Base-by-base conservation (phyloP, 768 basidiomycete genomes). In the Boletus tomentosulus region DNA sequence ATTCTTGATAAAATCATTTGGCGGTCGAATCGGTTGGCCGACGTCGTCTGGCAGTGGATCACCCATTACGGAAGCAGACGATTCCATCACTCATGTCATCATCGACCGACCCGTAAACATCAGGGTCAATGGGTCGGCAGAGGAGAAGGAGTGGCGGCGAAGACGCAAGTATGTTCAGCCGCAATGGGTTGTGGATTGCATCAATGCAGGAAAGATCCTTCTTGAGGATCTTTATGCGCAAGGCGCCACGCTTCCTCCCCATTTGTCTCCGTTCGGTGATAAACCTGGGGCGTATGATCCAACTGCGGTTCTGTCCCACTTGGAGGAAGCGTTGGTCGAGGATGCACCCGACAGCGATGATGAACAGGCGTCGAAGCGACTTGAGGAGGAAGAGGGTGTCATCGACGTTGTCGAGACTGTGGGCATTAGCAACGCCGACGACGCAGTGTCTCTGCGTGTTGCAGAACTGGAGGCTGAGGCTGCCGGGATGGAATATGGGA, bases 101-200 rank as follows among this genome's bases (percentile, higher is more conserved):
- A 87, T 97, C 62, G 97, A 99, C 68, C 81, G 97, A 42, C 96
- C 97, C 2, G 57, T 82, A 33, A 71, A 78, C 11, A 74, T 74
- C 57, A 74, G 70, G 57, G 48, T 64, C 25, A 70, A 77, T 50
- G 85, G 83, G 63, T 77, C 79, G 1, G 59, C 74, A 15, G 82
- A 81, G 49, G 82, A 87, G 59, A 78, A 80, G 60, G 82, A 85
- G 60, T 76, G 79, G 41, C 77, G 84, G 35, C 72, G 78, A 42
- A 82, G 82, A 67, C 80, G 93, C 63, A 92, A 90, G 66, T 92
- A 89, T 69, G 80, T 98, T 16, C 97, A 98, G 70, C 97, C 97
- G 11, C 96, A 98, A 70, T 98, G 97, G 97, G 81, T 97, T 31
- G 91, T 92, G 34, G 97, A 99, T 68, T 97, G 90, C 69, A 85